Percentiles rank a stretch among this genome's conserved stretches.
Evolutionary conservation across 2,329 filamentous ascomycete species (phyloP).

Genomic region (Pseudogymnoascus sp.): DNA sequence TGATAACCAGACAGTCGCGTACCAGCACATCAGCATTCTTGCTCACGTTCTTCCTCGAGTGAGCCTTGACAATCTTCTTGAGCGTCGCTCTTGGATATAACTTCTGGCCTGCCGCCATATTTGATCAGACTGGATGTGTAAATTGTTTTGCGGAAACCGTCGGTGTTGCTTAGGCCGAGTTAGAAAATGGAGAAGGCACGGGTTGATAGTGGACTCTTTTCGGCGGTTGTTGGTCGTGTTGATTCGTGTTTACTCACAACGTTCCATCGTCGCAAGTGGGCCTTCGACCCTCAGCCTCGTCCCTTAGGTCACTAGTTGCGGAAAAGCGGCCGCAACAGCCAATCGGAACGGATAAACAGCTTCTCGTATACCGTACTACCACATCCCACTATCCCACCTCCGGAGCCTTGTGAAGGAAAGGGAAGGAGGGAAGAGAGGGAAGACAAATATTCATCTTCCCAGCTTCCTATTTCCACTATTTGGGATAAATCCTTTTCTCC

Average conservation of each 20-base stretch:
- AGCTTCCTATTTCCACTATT: slow-evolving; percentile 2
- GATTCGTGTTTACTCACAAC: slow-evolving; percentile 1
- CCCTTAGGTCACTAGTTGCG: not conserved
- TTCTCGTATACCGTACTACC: not conserved
- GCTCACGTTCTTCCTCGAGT: slow-evolving; percentile 70
- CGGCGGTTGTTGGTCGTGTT: too few species aligned
- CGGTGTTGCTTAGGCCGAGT: not conserved
- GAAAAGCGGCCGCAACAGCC: slow-evolving; percentile 1
- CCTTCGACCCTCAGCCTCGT: not conserved
- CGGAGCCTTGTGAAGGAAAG: slow-evolving; percentile 2
- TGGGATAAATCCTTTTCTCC: not conserved
- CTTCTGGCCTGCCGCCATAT: slow-evolving; percentile 49
- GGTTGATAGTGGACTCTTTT: not conserved
- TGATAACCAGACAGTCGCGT: slow-evolving; percentile 16
- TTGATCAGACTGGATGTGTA: not conserved
- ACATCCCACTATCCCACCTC: not conserved
- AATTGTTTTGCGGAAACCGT: not conserved
- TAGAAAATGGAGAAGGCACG: not conserved
- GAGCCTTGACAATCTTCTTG: slow-evolving; percentile 85
- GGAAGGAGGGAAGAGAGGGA: not conserved
- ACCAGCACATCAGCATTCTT: slow-evolving; percentile 85
- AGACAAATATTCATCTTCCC: not conserved
- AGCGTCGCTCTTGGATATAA: slow-evolving; percentile 77
- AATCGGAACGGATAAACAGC: not conserved
- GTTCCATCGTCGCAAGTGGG: not conserved